These are phyloP conservation scores for Raphanus sativus DNA, from an alignment of 345 rosid genomes.

Conservation along the genomic window DNA sequence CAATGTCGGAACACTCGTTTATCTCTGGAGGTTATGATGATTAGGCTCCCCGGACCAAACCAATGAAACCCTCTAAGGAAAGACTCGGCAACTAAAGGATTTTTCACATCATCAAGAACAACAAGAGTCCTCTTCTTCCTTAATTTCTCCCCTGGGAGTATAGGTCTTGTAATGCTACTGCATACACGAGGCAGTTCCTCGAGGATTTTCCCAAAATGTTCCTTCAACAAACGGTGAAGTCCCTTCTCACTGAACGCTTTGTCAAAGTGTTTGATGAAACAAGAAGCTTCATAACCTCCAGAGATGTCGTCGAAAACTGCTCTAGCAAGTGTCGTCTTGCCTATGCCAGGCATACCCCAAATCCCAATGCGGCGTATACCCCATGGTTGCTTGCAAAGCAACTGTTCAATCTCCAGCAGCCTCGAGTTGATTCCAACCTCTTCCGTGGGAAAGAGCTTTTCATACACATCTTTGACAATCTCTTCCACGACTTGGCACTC, in stretches of 20 bases:
- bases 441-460: not conserved
- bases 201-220: not conserved
- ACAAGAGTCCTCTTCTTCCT: constrained; percentile 18
- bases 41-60: constrained; percentile 20
- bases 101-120: constrained; percentile 28
- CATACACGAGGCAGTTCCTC: constrained; percentile 3
- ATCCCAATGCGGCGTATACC: constrained; percentile 18
- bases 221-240: not conserved
- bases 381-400: constrained; percentile 8
- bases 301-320: not conserved
- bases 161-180: constrained; percentile 12
- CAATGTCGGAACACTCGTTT: not conserved
- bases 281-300: constrained; percentile 11
- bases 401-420: not conserved
- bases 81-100: constrained; percentile 1
- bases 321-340: constrained; percentile 25
- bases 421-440: not conserved
- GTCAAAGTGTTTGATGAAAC: constrained; percentile 11
- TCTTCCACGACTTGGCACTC: constrained; percentile 22
- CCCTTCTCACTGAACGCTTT: constrained; percentile 8
- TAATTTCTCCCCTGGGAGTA: not conserved
- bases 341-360: constrained; percentile 34
- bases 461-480: constrained; percentile 14
- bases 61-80: constrained; percentile 5
- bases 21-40: constrained; percentile 26